phyloP scores from a whole-genome alignment of 2,329 filamentous ascomycete genomes.

The Tolypocladium pustulatum region DNA sequence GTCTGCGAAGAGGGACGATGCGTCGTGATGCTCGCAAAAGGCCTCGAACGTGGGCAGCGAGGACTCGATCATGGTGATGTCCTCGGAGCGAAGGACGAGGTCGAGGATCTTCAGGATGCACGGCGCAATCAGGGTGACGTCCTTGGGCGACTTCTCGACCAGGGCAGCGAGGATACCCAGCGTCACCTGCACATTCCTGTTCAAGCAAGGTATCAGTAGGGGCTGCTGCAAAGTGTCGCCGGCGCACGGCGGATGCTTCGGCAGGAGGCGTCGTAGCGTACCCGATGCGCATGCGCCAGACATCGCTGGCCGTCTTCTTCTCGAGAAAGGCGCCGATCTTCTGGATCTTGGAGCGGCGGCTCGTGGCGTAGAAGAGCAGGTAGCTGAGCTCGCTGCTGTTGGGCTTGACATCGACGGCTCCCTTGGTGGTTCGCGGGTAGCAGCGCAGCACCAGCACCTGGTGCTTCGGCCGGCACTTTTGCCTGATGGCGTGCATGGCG shows the following conservation, averaged over 20 bases:
- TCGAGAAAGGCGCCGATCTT: slow-evolving; percentile 94
- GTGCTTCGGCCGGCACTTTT: slow-evolving; percentile 81
- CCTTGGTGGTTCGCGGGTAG: slow-evolving; percentile 88
- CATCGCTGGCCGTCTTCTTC: slow-evolving; percentile 85
- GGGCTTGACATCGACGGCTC: slow-evolving; percentile 83
- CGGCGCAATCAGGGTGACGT: slow-evolving; percentile 78
- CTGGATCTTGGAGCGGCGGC: slow-evolving; percentile 86
- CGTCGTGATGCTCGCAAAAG: slow-evolving; percentile 83
- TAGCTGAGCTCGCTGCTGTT: slow-evolving; percentile 97
- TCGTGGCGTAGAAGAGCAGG: slow-evolving; percentile 91
- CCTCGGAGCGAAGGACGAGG: slow-evolving; percentile 71
- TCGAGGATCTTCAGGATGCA: slow-evolving; percentile 78
- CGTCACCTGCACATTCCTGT: slow-evolving; percentile 84
- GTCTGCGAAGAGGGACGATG: slow-evolving; percentile 74
- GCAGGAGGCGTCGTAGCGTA: slow-evolving; percentile 27
- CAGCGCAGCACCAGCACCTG: slow-evolving; percentile 94
- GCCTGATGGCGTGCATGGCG: slow-evolving; percentile 53
- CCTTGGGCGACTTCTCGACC: slow-evolving; percentile 85
- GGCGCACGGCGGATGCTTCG: background rate
- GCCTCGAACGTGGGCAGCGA: slow-evolving; percentile 77
- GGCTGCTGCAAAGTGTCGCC: background rate
- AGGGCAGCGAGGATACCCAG: slow-evolving; percentile 84
- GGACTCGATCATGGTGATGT: slow-evolving; percentile 88
- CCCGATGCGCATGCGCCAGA: slow-evolving; percentile 82
- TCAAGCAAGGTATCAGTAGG: background rate